Evolutionary conservation across 768 basidiomycete genomes (phyloP).

Genomic region (Auricularia cornea): DNA sequence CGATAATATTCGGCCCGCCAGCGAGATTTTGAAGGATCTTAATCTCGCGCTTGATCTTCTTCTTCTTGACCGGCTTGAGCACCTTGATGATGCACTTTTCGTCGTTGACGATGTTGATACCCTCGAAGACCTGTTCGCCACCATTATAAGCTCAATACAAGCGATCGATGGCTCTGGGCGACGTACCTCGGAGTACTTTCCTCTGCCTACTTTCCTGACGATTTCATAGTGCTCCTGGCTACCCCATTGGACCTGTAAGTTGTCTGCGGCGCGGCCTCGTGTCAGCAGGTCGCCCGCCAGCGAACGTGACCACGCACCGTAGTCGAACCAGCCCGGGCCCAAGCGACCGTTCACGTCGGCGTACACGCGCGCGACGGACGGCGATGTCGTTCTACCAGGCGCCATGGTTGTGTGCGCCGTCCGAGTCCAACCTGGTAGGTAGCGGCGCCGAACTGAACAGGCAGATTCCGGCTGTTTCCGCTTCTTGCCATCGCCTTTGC

Average conservation of each 20-base stretch:
- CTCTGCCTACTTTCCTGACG: conserved; percentile 89
- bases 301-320: conserved; percentile 48
- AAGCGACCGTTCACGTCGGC: conserved; percentile 80
- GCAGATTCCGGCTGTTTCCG: too few species aligned
- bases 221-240: conserved; percentile 97
- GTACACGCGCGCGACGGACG: conserved; percentile 82
- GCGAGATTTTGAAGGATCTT: conserved; percentile 96
- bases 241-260: conserved; percentile 96
- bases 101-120: conserved; percentile 81
- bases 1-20: conserved; percentile 91
- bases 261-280: conserved; percentile 46
- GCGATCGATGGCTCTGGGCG: conserved; percentile 5
- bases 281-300: conserved; percentile 5
- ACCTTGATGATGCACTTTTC: conserved; percentile 99
- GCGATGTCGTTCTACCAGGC: conserved; percentile 35
- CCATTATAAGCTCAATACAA: conserved; percentile 1
- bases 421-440: neutral
- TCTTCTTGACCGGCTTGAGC: conserved; percentile 98
- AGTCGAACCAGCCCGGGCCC: conserved; percentile 92
- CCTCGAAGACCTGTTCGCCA: conserved; percentile 71
- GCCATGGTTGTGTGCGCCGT: neutral
- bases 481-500: too few species aligned
- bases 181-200: conserved; percentile 88
- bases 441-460: too few species aligned
- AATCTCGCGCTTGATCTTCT: conserved; percentile 99